Base-by-base conservation (phyloP, 306 rosid genomes). In the Cyclanthera cordifolia region DNA sequence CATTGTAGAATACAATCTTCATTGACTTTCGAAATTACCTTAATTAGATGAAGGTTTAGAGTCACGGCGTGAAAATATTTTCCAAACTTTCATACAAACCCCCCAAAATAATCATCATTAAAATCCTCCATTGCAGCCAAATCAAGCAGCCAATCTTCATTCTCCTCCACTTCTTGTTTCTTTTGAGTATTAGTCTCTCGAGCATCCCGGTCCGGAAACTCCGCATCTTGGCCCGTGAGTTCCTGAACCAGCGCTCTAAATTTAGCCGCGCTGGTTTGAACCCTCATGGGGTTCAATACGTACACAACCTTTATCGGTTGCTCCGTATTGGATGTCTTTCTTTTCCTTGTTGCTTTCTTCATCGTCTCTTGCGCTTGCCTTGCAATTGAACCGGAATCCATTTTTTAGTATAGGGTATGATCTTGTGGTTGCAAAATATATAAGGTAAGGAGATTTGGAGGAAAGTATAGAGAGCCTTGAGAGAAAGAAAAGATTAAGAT, bases 211-310 rank as follows among this genome's bases (percentile, higher is more conserved):
- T 86, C 84, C 0, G 89, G 95, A 4, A 76, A 76, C 30, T 87
- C 87, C 28, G 96, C 88, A 55, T 90, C 77, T 78, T 61, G 77
- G 2, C 96, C 96, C 0, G 96, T 90, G 67, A 87, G 86, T 65
- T 87, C 87, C 73, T 90, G 96, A 17, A 90, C 96, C 24, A 90
- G 81, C 4, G 90, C 92, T 73, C 96, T 81, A 55, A 90, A 90
- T 58, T 90, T 81, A 0, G 96, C 78, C 2, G 88, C 95, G 69
- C 84, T 81, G 0, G 96, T 76, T 52, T 84, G 72, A 6, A 90
- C 90, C 82, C 86, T 82, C 81, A 87, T 81, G 0, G 96, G 96
- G 69, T 85, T 90, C 7, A 92, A 84, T 76, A 90, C 87, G 81
- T 90, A 90, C 2, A 85, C 89, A 2, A 90, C 95, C 43, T 90